These are phyloP conservation scores for Glarea lozoyensis DNA, from an alignment of 495 filamentous ascomycete genomes.

Conservation along the genomic window DNA sequence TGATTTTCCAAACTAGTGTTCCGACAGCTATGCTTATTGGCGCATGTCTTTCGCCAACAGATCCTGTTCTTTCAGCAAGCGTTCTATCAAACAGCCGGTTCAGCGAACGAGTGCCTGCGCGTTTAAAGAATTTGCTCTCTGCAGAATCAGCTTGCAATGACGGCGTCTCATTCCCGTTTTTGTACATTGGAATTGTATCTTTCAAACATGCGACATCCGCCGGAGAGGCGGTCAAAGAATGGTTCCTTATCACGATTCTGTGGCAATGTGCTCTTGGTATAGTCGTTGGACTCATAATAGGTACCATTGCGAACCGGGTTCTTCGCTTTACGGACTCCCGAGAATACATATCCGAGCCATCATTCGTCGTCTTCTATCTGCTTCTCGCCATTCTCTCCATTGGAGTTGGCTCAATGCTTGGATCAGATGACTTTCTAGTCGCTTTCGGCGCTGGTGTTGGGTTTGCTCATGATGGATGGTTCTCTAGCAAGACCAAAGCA, in stretches of 20 bases:
- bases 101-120: slow-evolving; percentile 31
- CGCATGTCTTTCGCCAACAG: slow-evolving; percentile 41
- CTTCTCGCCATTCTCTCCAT: slow-evolving; percentile 36
- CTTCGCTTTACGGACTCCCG: slow-evolving; percentile 28
- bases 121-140: slow-evolving; percentile 35
- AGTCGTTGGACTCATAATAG: slow-evolving; percentile 31
- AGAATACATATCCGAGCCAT: slow-evolving; percentile 29
- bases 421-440: slow-evolving; percentile 41
- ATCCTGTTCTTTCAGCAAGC: slow-evolving; percentile 38
- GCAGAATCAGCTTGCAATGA: slow-evolving; percentile 44
- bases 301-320: slow-evolving; percentile 28
- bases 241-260: slow-evolving; percentile 37
- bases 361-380: slow-evolving; percentile 41
- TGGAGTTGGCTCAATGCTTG: slow-evolving; percentile 36
- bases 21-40: slow-evolving; percentile 34
- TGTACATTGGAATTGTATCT: slow-evolving; percentile 33
- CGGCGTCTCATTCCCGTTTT: slow-evolving; percentile 38
- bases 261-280: slow-evolving; percentile 35
- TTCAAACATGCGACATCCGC: slow-evolving; percentile 22
- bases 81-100: slow-evolving; percentile 38
- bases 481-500: slow-evolving; percentile 31
- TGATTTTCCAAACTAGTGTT: slow-evolving; percentile 27
- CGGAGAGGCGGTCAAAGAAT: slow-evolving; percentile 31
- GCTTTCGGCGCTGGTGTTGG: slow-evolving; percentile 41
- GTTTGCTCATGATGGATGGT: slow-evolving; percentile 40